Evolutionary conservation across 163 green algal species (phyloP).

Genomic region (Chlamydomonas reinhardtii): DNA sequence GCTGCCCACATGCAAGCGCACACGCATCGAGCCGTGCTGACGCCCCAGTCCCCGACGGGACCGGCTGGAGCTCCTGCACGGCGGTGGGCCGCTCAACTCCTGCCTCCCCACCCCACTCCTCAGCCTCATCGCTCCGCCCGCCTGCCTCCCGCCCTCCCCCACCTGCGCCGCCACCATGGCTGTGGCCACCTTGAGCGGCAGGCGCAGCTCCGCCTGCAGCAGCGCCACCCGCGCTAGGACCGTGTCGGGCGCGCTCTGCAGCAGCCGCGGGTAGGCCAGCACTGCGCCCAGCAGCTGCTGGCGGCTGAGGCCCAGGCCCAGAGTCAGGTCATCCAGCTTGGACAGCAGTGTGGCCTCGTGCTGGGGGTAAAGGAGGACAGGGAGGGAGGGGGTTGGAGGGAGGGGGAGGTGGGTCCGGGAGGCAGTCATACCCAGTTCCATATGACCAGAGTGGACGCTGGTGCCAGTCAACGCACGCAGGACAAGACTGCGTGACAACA

Average conservation of each 20-base stretch:
- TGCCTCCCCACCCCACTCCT: neutral
- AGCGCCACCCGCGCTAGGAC: neutral
- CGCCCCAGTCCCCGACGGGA: too few species aligned
- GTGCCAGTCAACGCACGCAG: neutral
- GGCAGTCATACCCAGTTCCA: too few species aligned
- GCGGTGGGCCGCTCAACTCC: too few species aligned
- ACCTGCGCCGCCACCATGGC: neutral
- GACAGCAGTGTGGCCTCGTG: neutral
- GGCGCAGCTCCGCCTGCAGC: conserved; percentile 7
- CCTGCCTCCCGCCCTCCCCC: neutral
- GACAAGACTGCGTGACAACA: too few species aligned
- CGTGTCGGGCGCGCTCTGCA: neutral
- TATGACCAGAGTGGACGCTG: too few species aligned
- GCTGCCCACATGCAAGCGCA: too few species aligned
- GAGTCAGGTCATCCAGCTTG: conserved; percentile 12
- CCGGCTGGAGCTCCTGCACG: too few species aligned
- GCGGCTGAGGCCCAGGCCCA: conserved; percentile 4
- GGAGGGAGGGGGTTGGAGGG: neutral
- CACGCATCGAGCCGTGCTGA: too few species aligned
- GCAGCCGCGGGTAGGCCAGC: conserved; percentile 8
- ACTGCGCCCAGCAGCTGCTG: neutral
- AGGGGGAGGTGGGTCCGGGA: neutral
- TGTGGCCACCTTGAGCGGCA: too few species aligned
- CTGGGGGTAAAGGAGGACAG: neutral
- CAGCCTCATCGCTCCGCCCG: neutral